Base-by-base conservation (phyloP, 2,329 filamentous ascomycete species). In the Colletotrichum coccodes region DNA sequence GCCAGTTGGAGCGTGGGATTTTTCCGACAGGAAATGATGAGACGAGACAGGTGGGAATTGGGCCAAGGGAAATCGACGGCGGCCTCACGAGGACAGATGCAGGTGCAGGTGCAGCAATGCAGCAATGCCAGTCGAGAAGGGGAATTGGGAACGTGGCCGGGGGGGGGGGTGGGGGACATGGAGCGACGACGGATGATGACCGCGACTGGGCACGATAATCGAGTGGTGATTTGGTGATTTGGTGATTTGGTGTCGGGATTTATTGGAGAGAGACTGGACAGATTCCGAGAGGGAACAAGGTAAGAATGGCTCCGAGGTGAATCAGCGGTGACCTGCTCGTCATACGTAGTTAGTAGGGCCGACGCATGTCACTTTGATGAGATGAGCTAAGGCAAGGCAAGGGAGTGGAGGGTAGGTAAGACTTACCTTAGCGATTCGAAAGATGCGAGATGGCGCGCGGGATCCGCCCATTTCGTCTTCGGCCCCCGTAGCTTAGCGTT, bases 291-390 rank as follows among this genome's bases (percentile, higher is more conserved):
- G 23, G 14, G 52, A 40, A 38, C 21, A n/a, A 56, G 32, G 52
- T 38, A 14, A 32, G 50, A 36, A 30, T 56, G 6, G 59, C 42
- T 57, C 47, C 54, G n/a, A 60, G 34, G 44, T 64, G 49, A 68
- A 68, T 30, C 66, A 68, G 66, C 66, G 61, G 66, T 68, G 66
- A 68, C 66, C 61, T 66, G 54, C 38, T 57, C 21, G 61, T 56
- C 54, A 42, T 60, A 50, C 40, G 26, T 56, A 66, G 21, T n/a
- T 11, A 42, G 34, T 50, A 65, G 54, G 66, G 61, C 40, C n/a
- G 11, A 40, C 30, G 47, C 54, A 68, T 60, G 66, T 68, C 66
- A 66, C 66, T 30, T 23, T 49, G 38, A 30, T 28, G 54, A 68
- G 54, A 68, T 65, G 61, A 60, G 61, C 54, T 49, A 56, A 42